Conservation (phyloP, 1,284 basidiomycete genomes). For the Marasmius sp. region DNA sequence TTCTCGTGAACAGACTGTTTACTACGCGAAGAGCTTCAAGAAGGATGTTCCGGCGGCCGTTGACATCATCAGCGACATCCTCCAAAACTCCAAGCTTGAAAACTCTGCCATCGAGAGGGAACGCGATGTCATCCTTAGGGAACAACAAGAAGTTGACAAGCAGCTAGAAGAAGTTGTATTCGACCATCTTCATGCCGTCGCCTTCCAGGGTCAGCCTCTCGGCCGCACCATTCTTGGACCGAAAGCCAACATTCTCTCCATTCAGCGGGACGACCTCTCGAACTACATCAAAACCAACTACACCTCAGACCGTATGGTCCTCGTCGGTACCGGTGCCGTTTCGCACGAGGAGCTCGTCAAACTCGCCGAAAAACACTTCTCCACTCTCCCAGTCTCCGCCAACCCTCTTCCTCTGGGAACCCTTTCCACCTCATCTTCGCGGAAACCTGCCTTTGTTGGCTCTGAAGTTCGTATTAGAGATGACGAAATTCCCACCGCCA, state of each 20-base stretch:
- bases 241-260: conserved; percentile 95
- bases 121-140: conserved; percentile 94
- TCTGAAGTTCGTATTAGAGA: conserved; percentile 96
- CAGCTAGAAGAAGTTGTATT: conserved; percentile 98
- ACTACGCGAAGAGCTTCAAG: conserved; percentile 98
- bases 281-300: conserved; percentile 98
- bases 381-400: conserved; percentile 82
- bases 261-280: conserved; percentile 88
- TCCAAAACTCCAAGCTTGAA: conserved; percentile 98
- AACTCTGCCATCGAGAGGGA: conserved; percentile 89
- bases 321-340: conserved; percentile 96
- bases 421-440: conserved; percentile 55
- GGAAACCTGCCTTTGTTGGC: conserved; percentile 85
- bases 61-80: conserved; percentile 97
- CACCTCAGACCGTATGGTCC: conserved; percentile 97
- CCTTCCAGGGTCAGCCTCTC: conserved; percentile 94
- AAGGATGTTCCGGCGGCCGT: conserved; percentile 92
- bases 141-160: conserved; percentile 99
- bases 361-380: conserved; percentile 94
- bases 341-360: conserved; percentile 92
- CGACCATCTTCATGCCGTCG: conserved; percentile 95
- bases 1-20: conserved; percentile 98
- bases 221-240: conserved; percentile 98
- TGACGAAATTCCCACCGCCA: conserved; percentile 85
- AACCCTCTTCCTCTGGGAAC: conserved; percentile 88